Evolutionary conservation across 1,139 yeast genomes (phyloP).

Genomic region (Arxiozyma bovina): DNA sequence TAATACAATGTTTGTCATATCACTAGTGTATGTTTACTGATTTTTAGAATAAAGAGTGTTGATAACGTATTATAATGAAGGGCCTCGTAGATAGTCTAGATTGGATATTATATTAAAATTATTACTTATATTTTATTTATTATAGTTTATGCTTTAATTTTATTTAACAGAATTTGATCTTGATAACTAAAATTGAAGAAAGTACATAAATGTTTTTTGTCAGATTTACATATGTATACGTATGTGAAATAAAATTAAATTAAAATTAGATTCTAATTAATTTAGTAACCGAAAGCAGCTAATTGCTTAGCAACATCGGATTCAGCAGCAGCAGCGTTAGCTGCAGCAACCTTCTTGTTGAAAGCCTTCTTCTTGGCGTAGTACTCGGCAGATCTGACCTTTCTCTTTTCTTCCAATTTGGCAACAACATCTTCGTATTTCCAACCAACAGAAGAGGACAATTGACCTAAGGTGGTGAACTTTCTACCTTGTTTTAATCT

Average conservation of each 20-base stretch:
- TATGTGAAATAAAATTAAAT: slow-evolving; percentile 2
- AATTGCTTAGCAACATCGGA: slow-evolving; percentile 74
- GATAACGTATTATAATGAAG: no score
- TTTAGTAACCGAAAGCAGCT: slow-evolving; percentile 79
- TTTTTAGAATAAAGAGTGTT: no score
- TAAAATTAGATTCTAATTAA: slow-evolving; percentile 7
- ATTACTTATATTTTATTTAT: background rate
- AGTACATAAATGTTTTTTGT: background rate
- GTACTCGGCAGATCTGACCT: slow-evolving; percentile 98
- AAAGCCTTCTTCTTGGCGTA: slow-evolving; percentile 98
- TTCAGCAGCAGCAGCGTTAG: slow-evolving; percentile 61
- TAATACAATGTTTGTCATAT: background rate
- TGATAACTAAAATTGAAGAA: slow-evolving; percentile 1
- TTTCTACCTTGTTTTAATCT: slow-evolving; percentile 99
- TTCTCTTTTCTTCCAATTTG: slow-evolving; percentile 98
- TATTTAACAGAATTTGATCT: slow-evolving; percentile 1
- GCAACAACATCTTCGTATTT: slow-evolving; percentile 97
- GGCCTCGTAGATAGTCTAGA: no score
- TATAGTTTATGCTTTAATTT: slow-evolving; percentile 1
- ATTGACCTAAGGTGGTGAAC: slow-evolving; percentile 96
- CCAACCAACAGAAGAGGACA: slow-evolving; percentile 98
- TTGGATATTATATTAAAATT: no score
- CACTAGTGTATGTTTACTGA: background rate
- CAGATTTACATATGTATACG: slow-evolving; percentile 7
- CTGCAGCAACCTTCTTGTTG: slow-evolving; percentile 82